A percentile compares a stretch with the other conserved stretches of the same genome.
Conservation (phyloP, 176 grass and related monocot species). For the Rhipidocladum racemiflorum region DNA sequence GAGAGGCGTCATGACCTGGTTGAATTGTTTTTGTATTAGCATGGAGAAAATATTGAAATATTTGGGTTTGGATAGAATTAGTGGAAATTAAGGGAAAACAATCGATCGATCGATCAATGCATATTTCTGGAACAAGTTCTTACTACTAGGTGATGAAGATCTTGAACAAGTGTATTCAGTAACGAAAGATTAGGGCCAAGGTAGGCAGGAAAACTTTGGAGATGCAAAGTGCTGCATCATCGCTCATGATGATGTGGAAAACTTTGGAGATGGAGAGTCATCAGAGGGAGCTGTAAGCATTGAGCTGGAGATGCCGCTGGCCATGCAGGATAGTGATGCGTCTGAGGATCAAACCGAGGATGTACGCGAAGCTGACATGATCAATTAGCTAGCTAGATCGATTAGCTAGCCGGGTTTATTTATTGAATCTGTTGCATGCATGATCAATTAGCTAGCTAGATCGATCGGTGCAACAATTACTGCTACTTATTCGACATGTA, state of each 20-base stretch:
- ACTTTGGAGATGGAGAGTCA: slow-evolving; percentile 20
- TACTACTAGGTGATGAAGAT: neutral
- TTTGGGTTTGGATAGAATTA: neutral
- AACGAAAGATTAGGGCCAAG: neutral
- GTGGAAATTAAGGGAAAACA: neutral
- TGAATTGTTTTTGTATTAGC: neutral
- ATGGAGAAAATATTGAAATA: neutral
- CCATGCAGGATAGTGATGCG: slow-evolving; percentile 38
- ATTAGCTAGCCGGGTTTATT: too few species aligned
- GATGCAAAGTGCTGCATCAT: neutral
- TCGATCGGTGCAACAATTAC: too few species aligned
- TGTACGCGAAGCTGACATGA: neutral
- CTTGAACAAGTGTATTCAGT: slow-evolving; percentile 4
- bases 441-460: too few species aligned
- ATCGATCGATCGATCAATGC: neutral
- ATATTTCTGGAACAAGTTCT: neutral
- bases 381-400: too few species aligned
- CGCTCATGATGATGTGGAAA: slow-evolving; percentile 9
- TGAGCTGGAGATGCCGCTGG: slow-evolving; percentile 44
- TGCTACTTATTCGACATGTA: too few species aligned
- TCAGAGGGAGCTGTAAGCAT: slow-evolving; percentile 58
- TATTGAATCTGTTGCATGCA: too few species aligned
- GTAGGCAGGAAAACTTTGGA: neutral
- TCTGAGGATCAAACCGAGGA: slow-evolving; percentile 25
- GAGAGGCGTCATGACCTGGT: neutral